phyloP scores from a whole-genome alignment of 1,284 basidiomycete species.

The Ganoderma lucidum region DNA sequence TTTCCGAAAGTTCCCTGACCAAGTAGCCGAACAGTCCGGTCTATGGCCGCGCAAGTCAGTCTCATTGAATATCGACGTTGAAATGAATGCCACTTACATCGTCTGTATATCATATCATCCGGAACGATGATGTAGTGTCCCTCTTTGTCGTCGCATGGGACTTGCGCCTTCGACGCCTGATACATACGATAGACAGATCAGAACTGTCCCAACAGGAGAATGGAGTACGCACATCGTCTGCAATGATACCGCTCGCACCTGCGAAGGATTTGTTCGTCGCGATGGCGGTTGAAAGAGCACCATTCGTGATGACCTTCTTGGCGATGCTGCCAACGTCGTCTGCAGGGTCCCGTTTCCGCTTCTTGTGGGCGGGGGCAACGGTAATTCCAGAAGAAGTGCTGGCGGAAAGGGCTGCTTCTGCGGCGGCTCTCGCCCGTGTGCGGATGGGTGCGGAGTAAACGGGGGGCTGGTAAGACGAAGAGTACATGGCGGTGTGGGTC shows the following conservation, averaged over 20 bases:
- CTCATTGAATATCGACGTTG: not conserved
- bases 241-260: constrained; percentile 63
- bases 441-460: constrained; percentile 75
- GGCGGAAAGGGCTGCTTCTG: constrained; percentile 76
- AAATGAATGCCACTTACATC: constrained; percentile 64
- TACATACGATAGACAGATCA: constrained; percentile 38
- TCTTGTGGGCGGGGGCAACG: constrained; percentile 71
- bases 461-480: constrained; percentile 81
- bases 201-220: constrained; percentile 28
- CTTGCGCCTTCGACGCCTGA: constrained; percentile 65
- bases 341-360: constrained; percentile 75
- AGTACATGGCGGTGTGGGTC: constrained; percentile 68
- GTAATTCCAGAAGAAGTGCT: constrained; percentile 64
- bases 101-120: constrained; percentile 85
- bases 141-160: constrained; percentile 91
- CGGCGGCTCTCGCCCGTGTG: constrained; percentile 82
- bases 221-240: constrained; percentile 64
- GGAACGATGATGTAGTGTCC: constrained; percentile 94
- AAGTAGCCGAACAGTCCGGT: constrained; percentile 89
- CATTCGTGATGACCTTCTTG: constrained; percentile 63
- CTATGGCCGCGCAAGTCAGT: constrained; percentile 51
- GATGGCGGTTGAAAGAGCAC: constrained; percentile 54
- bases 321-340: constrained; percentile 69
- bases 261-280: constrained; percentile 67
- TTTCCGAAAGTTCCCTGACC: constrained; percentile 99